Conservation (phyloP, 345 rosid species). For the Tarenaya hassleriana region DNA sequence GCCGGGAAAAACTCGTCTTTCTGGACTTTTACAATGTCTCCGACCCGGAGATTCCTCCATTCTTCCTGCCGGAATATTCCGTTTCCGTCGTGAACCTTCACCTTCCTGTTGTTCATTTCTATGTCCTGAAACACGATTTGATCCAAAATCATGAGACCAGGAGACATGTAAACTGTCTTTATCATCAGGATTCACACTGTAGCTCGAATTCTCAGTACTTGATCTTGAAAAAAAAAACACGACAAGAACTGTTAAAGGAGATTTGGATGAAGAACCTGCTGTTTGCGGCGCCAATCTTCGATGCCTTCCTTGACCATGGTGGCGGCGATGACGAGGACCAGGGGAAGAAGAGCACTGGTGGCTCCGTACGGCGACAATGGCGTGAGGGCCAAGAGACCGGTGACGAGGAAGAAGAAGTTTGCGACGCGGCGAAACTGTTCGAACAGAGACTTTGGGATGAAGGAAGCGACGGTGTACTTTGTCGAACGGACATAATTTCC, state of each 20-base stretch:
- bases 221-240: neutral
- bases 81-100: slow-evolving; percentile 47
- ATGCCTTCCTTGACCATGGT: slow-evolving; percentile 86
- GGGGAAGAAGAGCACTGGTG: slow-evolving; percentile 63
- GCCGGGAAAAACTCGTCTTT: slow-evolving; percentile 91
- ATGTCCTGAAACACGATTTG: slow-evolving; percentile 45
- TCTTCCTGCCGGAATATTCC: slow-evolving; percentile 52
- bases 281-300: slow-evolving; percentile 83
- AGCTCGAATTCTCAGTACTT: neutral
- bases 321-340: slow-evolving; percentile 57
- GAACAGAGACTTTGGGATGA: slow-evolving; percentile 86
- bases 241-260: neutral
- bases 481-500: slow-evolving; percentile 68
- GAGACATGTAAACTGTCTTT: too few species aligned
- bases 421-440: slow-evolving; percentile 97
- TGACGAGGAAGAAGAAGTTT: slow-evolving; percentile 74
- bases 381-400: slow-evolving; percentile 70
- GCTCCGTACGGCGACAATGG: slow-evolving; percentile 63
- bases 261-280: slow-evolving; percentile 44
- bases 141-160: too few species aligned
- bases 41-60: slow-evolving; percentile 82
- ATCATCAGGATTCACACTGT: too few species aligned
- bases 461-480: slow-evolving; percentile 63
- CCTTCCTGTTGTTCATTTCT: slow-evolving; percentile 79
- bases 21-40: slow-evolving; percentile 76